Evolutionary conservation across 1,139 yeast genomes (phyloP), one percentile per base, ranked within the genome.

Genomic region (Entelexis sorbosivorans): DNA sequence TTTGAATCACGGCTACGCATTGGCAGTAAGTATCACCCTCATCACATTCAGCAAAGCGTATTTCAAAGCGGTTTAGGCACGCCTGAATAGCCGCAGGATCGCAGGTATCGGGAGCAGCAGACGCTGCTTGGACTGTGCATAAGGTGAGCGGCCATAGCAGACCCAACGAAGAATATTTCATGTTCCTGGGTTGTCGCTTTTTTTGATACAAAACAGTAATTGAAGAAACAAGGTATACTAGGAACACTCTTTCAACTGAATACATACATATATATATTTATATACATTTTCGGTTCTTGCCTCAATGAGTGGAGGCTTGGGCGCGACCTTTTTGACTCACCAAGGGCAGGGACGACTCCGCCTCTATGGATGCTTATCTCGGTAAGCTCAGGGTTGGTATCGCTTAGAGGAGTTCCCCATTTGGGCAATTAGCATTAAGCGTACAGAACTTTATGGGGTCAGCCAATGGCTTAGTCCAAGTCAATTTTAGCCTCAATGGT

Each of bases 401-500:
- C 10, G 9, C 11, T 8, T 36, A 14, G 17, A 35, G 10, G n/a
- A 8, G 44, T 38, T 38, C 28, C 42, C 31, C 26, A 14, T 38
- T 38, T n/a, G 4, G 20, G 43, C 31, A 26, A 38, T n/a, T n/a
- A 38, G 43, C 31, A 38, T 38, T 26, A 26, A 16, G 31, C 14
- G 3, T 24, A 7, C 16, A 14, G 13, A 16, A 26, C 22, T 26
- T 17, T 29, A 22, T 22, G 24, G 24, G 24, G 6, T 22, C 6
- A 22, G 24, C 24, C 24, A 5, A 22, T 22, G 24, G 24, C 24
- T 16, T 47, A 50, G 34, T 51, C 53, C 10, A 51, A 45, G 19
- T 48, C 47, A 42, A 48, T 39, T 10, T 51, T 26, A 40, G 55
- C 54, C 46, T 64, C 66, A 14, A 63, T 47, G 32, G 46, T 52